Conservation (phyloP, 805 yeast genomes). For the Candida bentonensis region DNA sequence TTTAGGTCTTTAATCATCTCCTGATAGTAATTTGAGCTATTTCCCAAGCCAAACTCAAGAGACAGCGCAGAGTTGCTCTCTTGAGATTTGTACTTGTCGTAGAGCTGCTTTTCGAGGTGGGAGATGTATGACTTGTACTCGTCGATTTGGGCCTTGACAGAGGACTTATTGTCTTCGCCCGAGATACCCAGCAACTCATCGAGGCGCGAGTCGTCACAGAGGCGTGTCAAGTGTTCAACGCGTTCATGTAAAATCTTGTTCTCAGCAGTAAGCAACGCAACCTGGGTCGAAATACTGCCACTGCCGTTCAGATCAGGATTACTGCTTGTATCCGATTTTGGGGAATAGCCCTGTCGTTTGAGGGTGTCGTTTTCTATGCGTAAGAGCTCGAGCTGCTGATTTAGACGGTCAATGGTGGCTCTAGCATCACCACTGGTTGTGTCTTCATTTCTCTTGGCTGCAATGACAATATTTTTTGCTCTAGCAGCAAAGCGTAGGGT, state of each 20-base stretch:
- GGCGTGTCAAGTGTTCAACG: conserved; percentile 52
- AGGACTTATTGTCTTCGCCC: conserved; percentile 17
- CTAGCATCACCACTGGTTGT: conserved; percentile 30
- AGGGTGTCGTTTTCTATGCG: conserved; percentile 33
- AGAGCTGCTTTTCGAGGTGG: conserved; percentile 44
- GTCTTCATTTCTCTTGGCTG: conserved; percentile 35
- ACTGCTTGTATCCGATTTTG: conserved; percentile 12
- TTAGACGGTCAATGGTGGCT: conserved; percentile 35
- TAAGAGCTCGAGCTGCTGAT: conserved; percentile 47
- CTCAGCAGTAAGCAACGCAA: conserved; percentile 42
- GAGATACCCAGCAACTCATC: conserved; percentile 40
- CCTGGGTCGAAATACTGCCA: conserved; percentile 11
- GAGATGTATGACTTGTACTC: conserved; percentile 37
- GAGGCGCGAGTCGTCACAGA: conserved; percentile 32
- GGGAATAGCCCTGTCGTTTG: conserved; percentile 12
- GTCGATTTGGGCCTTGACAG: conserved; percentile 20
- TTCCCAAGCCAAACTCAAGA: background rate
- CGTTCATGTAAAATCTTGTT: conserved; percentile 50
- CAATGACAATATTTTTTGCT: conserved; percentile 72
- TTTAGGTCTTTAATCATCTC: conserved; percentile 37
- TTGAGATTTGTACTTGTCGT: conserved; percentile 11
- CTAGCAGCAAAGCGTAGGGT: conserved; percentile 87
- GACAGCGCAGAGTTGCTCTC: background rate
- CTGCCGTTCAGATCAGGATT: background rate
- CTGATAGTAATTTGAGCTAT: conserved; percentile 1